Percentiles rank a stretch among this genome's conserved stretches.
phyloP scores from a whole-genome alignment of 257 asterid species.

The Petunia axillaris region DNA sequence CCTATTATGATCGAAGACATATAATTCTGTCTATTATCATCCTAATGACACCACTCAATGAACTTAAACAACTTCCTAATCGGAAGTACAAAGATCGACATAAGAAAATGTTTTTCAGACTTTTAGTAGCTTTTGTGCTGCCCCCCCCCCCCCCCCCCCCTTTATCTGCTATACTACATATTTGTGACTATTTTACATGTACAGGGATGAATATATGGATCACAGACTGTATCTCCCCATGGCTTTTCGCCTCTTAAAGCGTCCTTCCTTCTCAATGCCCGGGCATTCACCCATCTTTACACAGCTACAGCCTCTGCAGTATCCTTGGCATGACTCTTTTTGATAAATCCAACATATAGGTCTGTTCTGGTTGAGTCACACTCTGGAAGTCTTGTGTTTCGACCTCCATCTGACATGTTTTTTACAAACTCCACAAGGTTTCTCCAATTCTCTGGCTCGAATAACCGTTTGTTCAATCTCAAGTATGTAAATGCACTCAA shows the following conservation, averaged over 20 bases:
- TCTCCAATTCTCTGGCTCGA: constrained; percentile 81
- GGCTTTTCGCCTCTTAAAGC: too few relatives aligned
- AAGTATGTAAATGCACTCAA: constrained; percentile 80
- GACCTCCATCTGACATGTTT: constrained; percentile 74
- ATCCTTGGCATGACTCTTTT: constrained; percentile 38
- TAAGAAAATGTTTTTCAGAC: neutral
- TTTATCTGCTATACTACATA: neutral
- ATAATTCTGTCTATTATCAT: too few relatives aligned
- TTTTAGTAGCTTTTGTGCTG: neutral
- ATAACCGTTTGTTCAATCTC: constrained; percentile 77
- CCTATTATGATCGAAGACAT: neutral
- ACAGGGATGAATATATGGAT: neutral
- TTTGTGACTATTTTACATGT: neutral
- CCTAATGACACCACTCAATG: too few relatives aligned
- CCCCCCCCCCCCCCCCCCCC: neutral
- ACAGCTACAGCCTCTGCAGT: constrained; percentile 59
- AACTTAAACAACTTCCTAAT: too few relatives aligned
- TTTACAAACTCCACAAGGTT: constrained; percentile 71
- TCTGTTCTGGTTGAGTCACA: constrained; percentile 67
- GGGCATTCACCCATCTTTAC: constrained; percentile 27
- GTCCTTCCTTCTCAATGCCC: neutral
- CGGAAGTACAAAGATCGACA: too few relatives aligned
- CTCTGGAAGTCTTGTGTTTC: constrained; percentile 48
- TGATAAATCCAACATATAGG: constrained; percentile 68
- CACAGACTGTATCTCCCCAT: too few relatives aligned